Evolutionary conservation across 257 asterid species (phyloP), one percentile per base, ranked within the genome.

Genomic region (Solanum chilense): DNA sequence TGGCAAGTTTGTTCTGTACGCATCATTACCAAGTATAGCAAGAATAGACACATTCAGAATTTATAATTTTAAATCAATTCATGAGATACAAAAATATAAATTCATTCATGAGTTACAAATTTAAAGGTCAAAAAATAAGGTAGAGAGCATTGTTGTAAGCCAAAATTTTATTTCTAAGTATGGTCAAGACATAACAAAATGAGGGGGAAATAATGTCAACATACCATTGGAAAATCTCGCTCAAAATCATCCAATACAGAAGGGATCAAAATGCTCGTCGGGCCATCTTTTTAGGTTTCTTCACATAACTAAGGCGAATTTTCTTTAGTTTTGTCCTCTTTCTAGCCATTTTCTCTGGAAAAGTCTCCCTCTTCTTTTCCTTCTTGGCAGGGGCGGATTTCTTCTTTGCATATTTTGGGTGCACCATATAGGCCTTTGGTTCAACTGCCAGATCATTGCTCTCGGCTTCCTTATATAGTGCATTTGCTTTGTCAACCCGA

Each of bases 341-440:
- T 93, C 95, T 92, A 2, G 99, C 98, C 99, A 95, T 97, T 92
- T 95, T 97, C 94, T 97, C 99, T 8, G 99, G 97, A 68, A 97
- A 86, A 0, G 99, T 97, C 90, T 93, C 96, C 91, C 98, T 88
- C 86, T 92, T 96, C 96, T 93, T 97, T 91, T 91, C 96, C 96
- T 94, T 94, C 93, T 94, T 95, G 88, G 83, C 96, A 20, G 86
- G 84, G 49, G 88, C 86, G 18, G 92, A 60, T 87, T 95, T 94
- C 92, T 94, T 93, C 95, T 94, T 92, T 37, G 31, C 96, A 89
- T 93, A 93, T 47, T 96, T 92, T 35, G 98, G 98, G 88, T 94
- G 96, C 88, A 95, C 91, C 90, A 88, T 92, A 90, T 94, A 95
- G 10, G 92, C 86, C 93, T 93, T 97, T 0, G 93, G 94, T 89